These are phyloP conservation scores for Solanum chiquidenum DNA, from an alignment of 257 asterid species.

Conservation along the genomic window DNA sequence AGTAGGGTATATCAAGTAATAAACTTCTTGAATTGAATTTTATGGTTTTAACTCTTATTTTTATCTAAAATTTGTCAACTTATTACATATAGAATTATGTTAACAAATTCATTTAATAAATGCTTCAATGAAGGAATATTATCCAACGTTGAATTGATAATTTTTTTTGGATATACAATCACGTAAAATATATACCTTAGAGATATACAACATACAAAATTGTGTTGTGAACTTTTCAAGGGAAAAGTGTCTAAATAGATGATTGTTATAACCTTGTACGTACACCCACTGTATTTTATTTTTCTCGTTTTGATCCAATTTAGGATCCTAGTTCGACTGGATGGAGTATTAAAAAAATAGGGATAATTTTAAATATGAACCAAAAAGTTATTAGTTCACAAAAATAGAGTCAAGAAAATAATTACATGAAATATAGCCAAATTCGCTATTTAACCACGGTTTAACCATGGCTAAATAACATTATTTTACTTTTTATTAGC, in stretches of 20 bases:
- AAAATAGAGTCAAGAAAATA: too few species aligned
- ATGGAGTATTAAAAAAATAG: background rate
- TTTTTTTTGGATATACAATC: background rate
- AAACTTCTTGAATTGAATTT: background rate
- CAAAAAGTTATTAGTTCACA: too few species aligned
- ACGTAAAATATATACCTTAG: background rate
- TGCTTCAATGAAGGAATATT: background rate
- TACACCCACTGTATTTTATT: background rate
- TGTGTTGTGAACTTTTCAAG: background rate
- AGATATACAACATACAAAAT: background rate
- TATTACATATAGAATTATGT: background rate
- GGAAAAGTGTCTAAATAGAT: background rate
- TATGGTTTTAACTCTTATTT: background rate
- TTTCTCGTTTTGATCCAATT: background rate
- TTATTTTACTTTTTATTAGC: too few species aligned
- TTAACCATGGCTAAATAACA: too few species aligned
- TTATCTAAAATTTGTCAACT: background rate
- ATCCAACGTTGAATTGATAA: background rate
- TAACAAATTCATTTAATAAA: background rate
- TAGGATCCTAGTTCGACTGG: background rate
- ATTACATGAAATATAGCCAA: too few species aligned
- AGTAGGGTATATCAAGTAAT: background rate
- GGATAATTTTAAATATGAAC: too few species aligned
- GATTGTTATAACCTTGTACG: background rate
- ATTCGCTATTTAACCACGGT: too few species aligned